phyloP scores from a whole-genome alignment of 352 stramenopile species.

The Globisporangium emineosum region DNA sequence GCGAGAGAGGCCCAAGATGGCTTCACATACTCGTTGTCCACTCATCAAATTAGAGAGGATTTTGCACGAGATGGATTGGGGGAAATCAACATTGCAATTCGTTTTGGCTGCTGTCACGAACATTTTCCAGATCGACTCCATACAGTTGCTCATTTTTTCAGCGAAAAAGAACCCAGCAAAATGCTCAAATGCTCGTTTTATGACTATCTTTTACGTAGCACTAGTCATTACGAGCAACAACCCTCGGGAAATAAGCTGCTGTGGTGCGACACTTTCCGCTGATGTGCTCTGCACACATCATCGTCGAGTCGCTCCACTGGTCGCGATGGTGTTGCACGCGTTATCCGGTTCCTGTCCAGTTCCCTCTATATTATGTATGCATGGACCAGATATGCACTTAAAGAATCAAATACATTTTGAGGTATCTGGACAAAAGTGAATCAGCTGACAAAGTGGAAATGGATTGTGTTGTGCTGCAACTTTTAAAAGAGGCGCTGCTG shows the following conservation, averaged over 20 bases:
- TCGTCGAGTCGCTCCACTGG: background rate
- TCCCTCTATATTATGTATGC: background rate
- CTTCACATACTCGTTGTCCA: background rate
- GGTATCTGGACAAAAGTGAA: no score
- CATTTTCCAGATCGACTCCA: background rate
- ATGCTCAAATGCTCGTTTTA: background rate
- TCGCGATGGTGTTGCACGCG: background rate
- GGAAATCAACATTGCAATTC: background rate
- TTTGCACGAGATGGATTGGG: background rate
- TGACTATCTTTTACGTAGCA: background rate
- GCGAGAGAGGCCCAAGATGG: background rate
- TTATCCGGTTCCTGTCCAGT: background rate
- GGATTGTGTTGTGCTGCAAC: no score
- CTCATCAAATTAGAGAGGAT: background rate
- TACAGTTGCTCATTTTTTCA: background rate
- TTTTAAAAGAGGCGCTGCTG: no score
- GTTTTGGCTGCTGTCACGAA: background rate
- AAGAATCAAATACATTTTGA: no score
- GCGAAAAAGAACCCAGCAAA: background rate
- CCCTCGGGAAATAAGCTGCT: no score
- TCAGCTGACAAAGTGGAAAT: no score
- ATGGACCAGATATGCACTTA: no score
- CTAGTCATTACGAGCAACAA: background rate
- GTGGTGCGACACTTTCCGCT: background rate
- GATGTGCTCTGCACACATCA: slow-evolving; percentile 1